Percentiles rank a stretch among this genome's conserved stretches.
Conservation (phyloP, 2,329 filamentous ascomycete genomes). For the Setomelanomma holmii region DNA sequence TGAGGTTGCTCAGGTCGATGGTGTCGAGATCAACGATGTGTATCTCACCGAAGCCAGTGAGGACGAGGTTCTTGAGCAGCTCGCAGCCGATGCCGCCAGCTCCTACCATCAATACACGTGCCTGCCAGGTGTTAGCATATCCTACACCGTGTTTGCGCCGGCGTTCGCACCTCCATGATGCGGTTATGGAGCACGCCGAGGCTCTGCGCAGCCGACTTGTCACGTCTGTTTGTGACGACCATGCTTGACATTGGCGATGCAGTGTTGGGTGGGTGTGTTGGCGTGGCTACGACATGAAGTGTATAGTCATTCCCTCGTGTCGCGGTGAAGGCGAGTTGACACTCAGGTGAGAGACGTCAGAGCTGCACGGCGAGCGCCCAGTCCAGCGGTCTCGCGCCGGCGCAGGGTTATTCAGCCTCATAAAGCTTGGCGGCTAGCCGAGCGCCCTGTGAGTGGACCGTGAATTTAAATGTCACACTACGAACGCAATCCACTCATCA, state of each 20-base stretch:
- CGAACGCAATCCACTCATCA: background rate
- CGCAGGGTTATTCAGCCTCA: conserved; percentile 32
- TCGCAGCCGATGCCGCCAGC: conserved; percentile 98
- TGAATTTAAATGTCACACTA: conserved; percentile 5
- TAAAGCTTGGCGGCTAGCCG: conserved; percentile 29
- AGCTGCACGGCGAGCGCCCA: conserved; percentile 18
- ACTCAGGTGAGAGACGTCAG: conserved; percentile 34
- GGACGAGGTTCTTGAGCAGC: conserved; percentile 92
- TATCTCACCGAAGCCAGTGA: conserved; percentile 89
- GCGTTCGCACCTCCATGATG: conserved; percentile 69
- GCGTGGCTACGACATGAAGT: conserved; percentile 22
- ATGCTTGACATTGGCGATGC: conserved; percentile 10
- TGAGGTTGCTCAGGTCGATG: conserved; percentile 96
- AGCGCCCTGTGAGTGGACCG: conserved; percentile 23
- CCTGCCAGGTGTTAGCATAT: conserved; percentile 59
- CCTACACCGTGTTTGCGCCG: conserved; percentile 17
- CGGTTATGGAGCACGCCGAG: conserved; percentile 66
- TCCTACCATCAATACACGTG: conserved; percentile 90
- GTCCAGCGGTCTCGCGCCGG: conserved; percentile 16
- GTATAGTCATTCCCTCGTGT: background rate
- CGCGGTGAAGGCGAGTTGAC: conserved; percentile 14
- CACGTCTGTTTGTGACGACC: conserved; percentile 53
- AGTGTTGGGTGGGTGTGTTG: conserved; percentile 6
- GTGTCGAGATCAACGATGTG: conserved; percentile 97
- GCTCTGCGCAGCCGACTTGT: conserved; percentile 64